Base-by-base conservation (phyloP, 257 asterid species). In the Eucommia ulmoides region DNA sequence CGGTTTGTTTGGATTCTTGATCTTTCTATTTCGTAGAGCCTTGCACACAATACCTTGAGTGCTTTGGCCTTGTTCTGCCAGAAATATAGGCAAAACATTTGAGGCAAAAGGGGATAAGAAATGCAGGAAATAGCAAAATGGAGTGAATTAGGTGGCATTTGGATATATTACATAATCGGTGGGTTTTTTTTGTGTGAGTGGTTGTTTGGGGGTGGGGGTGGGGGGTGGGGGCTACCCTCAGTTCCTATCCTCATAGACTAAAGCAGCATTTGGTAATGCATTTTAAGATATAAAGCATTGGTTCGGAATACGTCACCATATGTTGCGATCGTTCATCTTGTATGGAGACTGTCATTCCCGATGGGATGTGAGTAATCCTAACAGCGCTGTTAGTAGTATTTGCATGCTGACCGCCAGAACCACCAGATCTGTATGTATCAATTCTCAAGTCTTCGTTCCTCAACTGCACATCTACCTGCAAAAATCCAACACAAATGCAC, bases 301-400 rank as follows among this genome's bases (percentile, higher is more conserved):
- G n/a, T n/a, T n/a, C n/a, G n/a, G n/a, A n/a, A n/a, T n/a, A 29
- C 59, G 55, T 59, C 67, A 75, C 95, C 96, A 62, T 74, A 65
- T 85, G 96, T 67, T 89, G 96, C 70, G 98, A 89, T 59, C 96
- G 76, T 58, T 85, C 96, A 52, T 89, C 96, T 64, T 85, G 98
- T 78, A 82, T 89, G 70, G 96, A 41, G 64, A 85, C 77, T 24
- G 84, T 71, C 61, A 89, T 61, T 35, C 96, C 96, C 0, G 96
- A 68, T 11, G 98, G 98, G 35, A 80, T 33, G 65, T 85, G 98
- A 70, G 94, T 82, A 53, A 89, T 50, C 75, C 96, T 85, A 48
- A 89, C 98, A 64, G 98, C 98, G 71, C 98, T 89, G 63, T 85
- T 77, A 20, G 96, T 89, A 49, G 96, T 85, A 64, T 85, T 89